These are phyloP conservation scores for Lodderomyces orthopsilosis DNA, from an alignment of 1,139 yeast species.

Conservation along the genomic window DNA sequence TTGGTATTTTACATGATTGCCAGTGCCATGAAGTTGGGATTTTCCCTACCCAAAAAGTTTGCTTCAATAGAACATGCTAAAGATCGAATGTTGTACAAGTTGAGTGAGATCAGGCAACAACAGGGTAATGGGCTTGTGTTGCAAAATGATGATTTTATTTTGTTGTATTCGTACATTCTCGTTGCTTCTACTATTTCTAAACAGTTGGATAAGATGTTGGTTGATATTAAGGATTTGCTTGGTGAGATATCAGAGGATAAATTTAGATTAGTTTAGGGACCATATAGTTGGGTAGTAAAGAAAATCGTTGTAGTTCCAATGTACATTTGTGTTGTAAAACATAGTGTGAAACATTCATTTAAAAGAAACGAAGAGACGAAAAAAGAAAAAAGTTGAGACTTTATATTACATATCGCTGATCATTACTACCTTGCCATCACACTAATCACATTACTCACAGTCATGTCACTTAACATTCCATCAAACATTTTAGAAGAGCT, in stretches of 20 bases:
- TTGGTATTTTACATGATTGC: conserved; percentile 76
- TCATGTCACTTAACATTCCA: conserved; percentile 24
- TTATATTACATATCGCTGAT: background rate
- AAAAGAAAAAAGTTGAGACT: background rate
- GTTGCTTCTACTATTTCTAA: conserved; percentile 67
- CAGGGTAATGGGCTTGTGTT: conserved; percentile 21
- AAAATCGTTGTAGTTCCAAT: too few relatives aligned
- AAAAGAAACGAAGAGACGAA: background rate
- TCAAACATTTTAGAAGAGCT: background rate
- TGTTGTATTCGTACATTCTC: conserved; percentile 70
- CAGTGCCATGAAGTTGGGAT: conserved; percentile 70
- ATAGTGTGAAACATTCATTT: too few relatives aligned
- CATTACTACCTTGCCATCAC: background rate
- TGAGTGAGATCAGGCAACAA: conserved; percentile 49
- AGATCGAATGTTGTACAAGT: conserved; percentile 63
- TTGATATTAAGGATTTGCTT: conserved; percentile 52
- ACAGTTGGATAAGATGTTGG: conserved; percentile 59
- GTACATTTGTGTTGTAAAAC: too few relatives aligned
- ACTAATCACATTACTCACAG: conserved; percentile 8
- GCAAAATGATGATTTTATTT: conserved; percentile 67
- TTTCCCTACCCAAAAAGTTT: conserved; percentile 73
- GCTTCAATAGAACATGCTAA: conserved; percentile 78
- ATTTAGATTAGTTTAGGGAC: conserved; percentile 34
- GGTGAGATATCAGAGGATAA: conserved; percentile 63
- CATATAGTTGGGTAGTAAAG: too few relatives aligned